phyloP scores from a whole-genome alignment of 305 asterid species.

The Fraxinus platypoda region DNA sequence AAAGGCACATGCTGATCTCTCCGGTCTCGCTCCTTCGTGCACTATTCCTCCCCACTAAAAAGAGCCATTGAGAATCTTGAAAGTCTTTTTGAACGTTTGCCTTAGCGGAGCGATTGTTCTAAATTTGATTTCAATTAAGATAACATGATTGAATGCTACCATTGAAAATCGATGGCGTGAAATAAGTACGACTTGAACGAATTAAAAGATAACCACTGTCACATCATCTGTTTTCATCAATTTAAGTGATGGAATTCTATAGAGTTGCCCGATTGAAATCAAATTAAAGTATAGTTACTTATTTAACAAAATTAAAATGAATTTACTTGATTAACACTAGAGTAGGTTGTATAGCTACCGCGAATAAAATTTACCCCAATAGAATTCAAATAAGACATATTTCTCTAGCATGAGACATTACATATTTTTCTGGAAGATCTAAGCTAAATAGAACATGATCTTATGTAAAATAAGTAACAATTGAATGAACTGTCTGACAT shows the following conservation, averaged over 20 bases:
- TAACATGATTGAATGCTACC: background rate
- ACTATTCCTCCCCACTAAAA: background rate
- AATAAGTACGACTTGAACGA: background rate
- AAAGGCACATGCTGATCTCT: background rate
- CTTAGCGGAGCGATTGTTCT: background rate
- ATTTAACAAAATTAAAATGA: no score
- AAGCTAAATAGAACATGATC: slow-evolving; percentile 28
- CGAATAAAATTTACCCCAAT: background rate
- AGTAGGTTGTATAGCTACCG: background rate
- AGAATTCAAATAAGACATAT: background rate
- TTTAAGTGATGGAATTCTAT: background rate
- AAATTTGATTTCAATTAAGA: background rate
- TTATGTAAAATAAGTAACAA: background rate
- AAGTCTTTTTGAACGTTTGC: background rate
- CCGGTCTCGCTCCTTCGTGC: background rate
- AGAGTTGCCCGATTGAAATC: background rate
- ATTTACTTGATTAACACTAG: background rate
- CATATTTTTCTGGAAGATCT: slow-evolving; percentile 20
- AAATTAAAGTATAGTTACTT: no score
- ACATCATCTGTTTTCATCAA: background rate
- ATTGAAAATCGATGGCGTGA: background rate
- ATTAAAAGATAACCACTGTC: background rate
- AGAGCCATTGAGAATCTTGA: background rate
- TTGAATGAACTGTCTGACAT: background rate
- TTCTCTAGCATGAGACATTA: background rate